Conservation (phyloP, 306 rosid species). For the Castanea sativa region DNA sequence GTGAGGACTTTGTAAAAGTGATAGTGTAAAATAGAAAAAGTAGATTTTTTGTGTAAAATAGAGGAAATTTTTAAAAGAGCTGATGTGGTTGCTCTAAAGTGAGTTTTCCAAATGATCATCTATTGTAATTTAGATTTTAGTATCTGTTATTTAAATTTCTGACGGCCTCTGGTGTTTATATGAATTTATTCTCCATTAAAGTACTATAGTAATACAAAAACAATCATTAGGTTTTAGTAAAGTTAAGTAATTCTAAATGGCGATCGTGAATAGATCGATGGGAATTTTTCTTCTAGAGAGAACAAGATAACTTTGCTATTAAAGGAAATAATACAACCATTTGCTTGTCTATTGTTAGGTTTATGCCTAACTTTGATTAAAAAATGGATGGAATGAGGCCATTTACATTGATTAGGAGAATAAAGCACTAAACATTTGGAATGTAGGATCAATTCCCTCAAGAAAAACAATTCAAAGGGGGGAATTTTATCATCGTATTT, state of each 20-base stretch:
- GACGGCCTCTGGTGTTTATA: slow-evolving; percentile 12
- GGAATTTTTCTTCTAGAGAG: slow-evolving; percentile 21
- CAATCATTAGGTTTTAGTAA: slow-evolving; percentile 25
- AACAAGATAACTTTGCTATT: slow-evolving; percentile 8
- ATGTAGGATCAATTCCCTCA: slow-evolving; percentile 56
- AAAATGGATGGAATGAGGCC: slow-evolving; percentile 26
- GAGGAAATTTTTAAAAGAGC: too few species aligned
- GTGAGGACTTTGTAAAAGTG: too few species aligned
- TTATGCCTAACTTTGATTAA: slow-evolving; percentile 48
- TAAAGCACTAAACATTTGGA: slow-evolving; percentile 53
- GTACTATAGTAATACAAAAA: slow-evolving; percentile 23
- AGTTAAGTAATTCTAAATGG: background rate
- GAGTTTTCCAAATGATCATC: slow-evolving; percentile 14
- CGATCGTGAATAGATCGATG: slow-evolving; percentile 1
- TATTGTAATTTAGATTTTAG: slow-evolving; percentile 14
- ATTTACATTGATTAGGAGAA: slow-evolving; percentile 37
- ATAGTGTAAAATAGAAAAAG: too few species aligned
- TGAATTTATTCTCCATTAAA: slow-evolving; percentile 49
- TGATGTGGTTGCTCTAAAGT: too few species aligned
- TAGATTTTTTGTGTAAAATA: too few species aligned
- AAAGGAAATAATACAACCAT: slow-evolving; percentile 27
- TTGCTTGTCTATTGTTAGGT: slow-evolving; percentile 39
- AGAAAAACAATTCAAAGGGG: slow-evolving; percentile 7
- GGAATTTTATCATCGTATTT: slow-evolving; percentile 16
- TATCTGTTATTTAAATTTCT: slow-evolving; percentile 8